phyloP scores from a whole-genome alignment of 441 rosid species.

The Raphanus hybrid region DNA sequence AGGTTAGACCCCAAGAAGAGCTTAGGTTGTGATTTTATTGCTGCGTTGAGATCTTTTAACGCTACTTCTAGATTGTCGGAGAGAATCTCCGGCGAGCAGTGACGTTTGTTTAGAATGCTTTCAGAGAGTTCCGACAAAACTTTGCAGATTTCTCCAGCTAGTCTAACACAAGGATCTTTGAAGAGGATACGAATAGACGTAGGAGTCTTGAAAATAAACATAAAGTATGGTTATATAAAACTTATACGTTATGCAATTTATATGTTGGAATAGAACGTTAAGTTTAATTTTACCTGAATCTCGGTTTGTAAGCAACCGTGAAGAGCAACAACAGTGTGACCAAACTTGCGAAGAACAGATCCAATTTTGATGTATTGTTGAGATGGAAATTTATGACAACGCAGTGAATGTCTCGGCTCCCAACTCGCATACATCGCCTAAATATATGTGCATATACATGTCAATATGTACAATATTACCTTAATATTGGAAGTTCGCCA shows the following conservation, averaged over 20 bases:
- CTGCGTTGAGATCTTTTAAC: conserved; percentile 66
- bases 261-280: neutral
- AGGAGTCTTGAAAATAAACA: conserved; percentile 48
- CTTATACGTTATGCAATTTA: neutral
- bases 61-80: conserved; percentile 71
- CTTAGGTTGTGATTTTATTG: conserved; percentile 79
- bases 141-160: conserved; percentile 67
- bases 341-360: conserved; percentile 77
- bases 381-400: conserved; percentile 65
- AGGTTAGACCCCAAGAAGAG: conserved; percentile 64
- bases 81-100: conserved; percentile 72
- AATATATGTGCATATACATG: conserved; percentile 10
- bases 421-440: conserved; percentile 81
- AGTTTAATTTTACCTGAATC: too few relatives aligned
- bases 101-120: conserved; percentile 61
- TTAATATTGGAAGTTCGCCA: neutral
- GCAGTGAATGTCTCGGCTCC: conserved; percentile 76
- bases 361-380: conserved; percentile 79
- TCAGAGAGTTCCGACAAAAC: conserved; percentile 63
- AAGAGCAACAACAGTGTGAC: conserved; percentile 76
- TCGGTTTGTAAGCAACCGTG: conserved; percentile 83
- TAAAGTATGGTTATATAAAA: neutral
- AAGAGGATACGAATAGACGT: conserved; percentile 64
- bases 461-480: neutral
- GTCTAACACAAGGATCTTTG: conserved; percentile 68